Percentiles rank a stretch among this genome's conserved stretches.
These are phyloP conservation scores for Ustilaginoidea virens DNA, from an alignment of 2,329 filamentous ascomycete species.

Conservation along the genomic window DNA sequence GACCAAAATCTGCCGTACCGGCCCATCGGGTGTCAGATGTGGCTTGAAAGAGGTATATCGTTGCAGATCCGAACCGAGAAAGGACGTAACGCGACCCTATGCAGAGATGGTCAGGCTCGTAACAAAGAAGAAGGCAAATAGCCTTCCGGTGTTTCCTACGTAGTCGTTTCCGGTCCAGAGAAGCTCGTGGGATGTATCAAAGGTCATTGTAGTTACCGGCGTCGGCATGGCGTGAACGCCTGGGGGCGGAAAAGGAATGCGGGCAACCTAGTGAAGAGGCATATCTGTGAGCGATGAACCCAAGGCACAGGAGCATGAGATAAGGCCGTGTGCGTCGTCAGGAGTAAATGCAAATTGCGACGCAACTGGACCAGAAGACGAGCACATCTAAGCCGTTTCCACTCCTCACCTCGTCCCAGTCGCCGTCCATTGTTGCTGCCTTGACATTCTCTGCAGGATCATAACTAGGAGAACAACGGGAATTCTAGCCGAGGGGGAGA, in stretches of 20 bases:
- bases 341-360: too few relatives aligned
- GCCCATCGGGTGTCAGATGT: constrained; percentile 56
- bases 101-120: constrained; percentile 12
- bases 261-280: constrained; percentile 45
- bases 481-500: neutral
- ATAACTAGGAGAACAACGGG: constrained; percentile 12
- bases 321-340: too few relatives aligned
- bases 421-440: constrained; percentile 42
- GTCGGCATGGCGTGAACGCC: constrained; percentile 55
- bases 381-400: neutral
- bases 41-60: constrained; percentile 83
- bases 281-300: constrained; percentile 4
- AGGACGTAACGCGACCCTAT: constrained; percentile 78
- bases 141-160: constrained; percentile 33
- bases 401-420: constrained; percentile 46
- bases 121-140: neutral
- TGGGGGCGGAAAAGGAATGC: constrained; percentile 67
- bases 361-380: too few relatives aligned
- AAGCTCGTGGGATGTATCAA: constrained; percentile 79
- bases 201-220: constrained; percentile 65
- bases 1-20: constrained; percentile 77
- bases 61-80: constrained; percentile 72
- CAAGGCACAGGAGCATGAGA: too few relatives aligned
- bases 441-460: constrained; percentile 20
- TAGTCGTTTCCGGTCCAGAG: constrained; percentile 88